A percentile compares a stretch with the other conserved stretches of the same genome.
These are phyloP conservation scores for Auricularia sp. DNA, from an alignment of 768 basidiomycete species.

Conservation along the genomic window DNA sequence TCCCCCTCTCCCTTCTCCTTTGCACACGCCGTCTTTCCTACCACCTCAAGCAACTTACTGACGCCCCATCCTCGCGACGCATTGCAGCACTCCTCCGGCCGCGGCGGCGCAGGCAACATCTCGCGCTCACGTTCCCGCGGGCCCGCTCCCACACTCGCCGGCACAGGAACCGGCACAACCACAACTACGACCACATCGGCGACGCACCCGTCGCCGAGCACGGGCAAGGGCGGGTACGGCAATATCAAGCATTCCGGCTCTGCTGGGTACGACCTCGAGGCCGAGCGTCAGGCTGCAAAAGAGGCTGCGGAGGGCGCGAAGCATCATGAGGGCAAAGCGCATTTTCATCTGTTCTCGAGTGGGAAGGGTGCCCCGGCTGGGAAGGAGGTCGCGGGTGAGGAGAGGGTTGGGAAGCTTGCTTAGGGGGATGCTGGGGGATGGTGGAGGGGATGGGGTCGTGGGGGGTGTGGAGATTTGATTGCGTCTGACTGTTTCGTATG, in stretches of 20 bases:
- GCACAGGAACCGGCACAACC: background rate
- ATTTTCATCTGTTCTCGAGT: background rate
- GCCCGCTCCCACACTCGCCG: background rate
- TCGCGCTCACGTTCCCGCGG: slow-evolving; percentile 40
- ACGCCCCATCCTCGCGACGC: too few species aligned
- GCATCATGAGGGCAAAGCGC: background rate
- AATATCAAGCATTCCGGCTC: too few species aligned
- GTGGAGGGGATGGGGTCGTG: too few species aligned
- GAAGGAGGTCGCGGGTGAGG: background rate
- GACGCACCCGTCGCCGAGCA: background rate
- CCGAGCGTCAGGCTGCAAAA: background rate
- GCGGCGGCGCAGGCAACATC: slow-evolving; percentile 60
- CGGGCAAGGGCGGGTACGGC: background rate
- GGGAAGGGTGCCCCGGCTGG: background rate
- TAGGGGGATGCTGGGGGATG: background rate
- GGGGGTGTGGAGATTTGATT: too few species aligned
- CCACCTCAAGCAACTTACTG: too few species aligned
- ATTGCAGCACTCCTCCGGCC: slow-evolving; percentile 40
- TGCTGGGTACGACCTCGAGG: too few species aligned
- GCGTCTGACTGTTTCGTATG: too few species aligned
- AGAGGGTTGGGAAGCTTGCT: background rate
- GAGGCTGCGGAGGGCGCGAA: background rate
- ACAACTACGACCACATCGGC: background rate
- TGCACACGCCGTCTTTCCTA: too few species aligned
- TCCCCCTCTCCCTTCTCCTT: too few species aligned